Base-by-base conservation (phyloP, 352 stramenopile species). In the Aphanomyces cochlioides region DNA sequence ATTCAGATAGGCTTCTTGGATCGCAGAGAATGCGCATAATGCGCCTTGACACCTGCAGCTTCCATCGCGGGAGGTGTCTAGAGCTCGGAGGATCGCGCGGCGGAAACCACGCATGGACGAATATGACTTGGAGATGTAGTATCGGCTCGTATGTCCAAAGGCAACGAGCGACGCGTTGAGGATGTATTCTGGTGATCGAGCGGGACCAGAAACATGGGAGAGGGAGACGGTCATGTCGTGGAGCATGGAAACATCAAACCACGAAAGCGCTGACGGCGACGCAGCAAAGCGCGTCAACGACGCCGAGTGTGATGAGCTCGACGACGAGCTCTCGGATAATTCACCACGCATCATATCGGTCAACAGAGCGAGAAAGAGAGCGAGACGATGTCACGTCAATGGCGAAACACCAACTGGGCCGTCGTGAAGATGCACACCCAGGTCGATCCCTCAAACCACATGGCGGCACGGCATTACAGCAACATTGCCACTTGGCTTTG, bases 81-180 rank as follows among this genome's bases (percentile, higher is more conserved):
- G 12, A 19, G 47, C 63, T 34, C 50, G 47, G 17, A 60, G 21
- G 12, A 69, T 7, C 13, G 21, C 39, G 5, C 63, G 63, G 7
- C 63, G 63, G 36, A 69, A 69, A 12, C 47, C 43, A 13, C 63
- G 63, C 12, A 69, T 37, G n/a, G 54, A 50, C 5, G 47, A 50
- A 39, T 69, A 69, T 47, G 63, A 58, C 41, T 69, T 69, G 7
- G 47, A 39, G 7, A 34, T n/a, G 50, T 69, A 69, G 21, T 69
- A 47, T 17, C 63, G 63, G 13, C 40, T 17, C 8, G 15, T 37
- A 3, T 60, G 47, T 8, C 43, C 43, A 12, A 38, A 50, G 8
- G 47, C 15, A 7, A 50, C 63, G 12, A 60, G 13, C 34, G 63
- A 37, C 21, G 47, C 63, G n/a, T 61, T 34, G 6, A 69, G 36